Percentiles rank a stretch among this genome's conserved stretches.
Evolutionary conservation across 768 basidiomycete species (phyloP).

Genomic region (Termitomyces sp.): DNA sequence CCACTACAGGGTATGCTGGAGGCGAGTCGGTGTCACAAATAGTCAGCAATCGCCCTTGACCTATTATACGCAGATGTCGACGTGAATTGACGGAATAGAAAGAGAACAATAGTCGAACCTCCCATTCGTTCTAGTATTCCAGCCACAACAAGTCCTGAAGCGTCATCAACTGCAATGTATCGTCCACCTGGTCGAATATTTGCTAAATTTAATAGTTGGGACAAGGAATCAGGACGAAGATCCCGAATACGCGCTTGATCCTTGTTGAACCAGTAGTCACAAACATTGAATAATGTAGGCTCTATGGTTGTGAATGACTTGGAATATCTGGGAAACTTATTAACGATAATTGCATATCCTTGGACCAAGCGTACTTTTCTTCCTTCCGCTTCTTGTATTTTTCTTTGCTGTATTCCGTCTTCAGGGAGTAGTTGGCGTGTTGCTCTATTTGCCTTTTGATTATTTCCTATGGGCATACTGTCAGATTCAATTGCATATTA

Average conservation of each 20-base stretch:
- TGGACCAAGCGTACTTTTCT: slow-evolving; percentile 66
- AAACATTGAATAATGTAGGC: slow-evolving; percentile 83
- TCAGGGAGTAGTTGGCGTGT: slow-evolving; percentile 87
- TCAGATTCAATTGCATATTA: neutral
- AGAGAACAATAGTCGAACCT: slow-evolving; percentile 36
- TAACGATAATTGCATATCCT: neutral
- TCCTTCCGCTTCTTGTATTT: slow-evolving; percentile 97
- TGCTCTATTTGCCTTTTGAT: slow-evolving; percentile 91
- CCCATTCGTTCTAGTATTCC: slow-evolving; percentile 85
- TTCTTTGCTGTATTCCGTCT: slow-evolving; percentile 98
- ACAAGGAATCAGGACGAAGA: slow-evolving; percentile 81
- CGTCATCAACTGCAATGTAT: slow-evolving; percentile 88
- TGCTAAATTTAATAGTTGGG: slow-evolving; percentile 81
- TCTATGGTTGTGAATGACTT: slow-evolving; percentile 85
- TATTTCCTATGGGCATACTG: slow-evolving; percentile 61
- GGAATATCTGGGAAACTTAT: slow-evolving; percentile 55
- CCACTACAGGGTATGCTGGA: slow-evolving; percentile 81
- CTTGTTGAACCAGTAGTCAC: slow-evolving; percentile 85
- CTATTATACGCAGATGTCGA: slow-evolving; percentile 30
- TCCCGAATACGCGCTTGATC: slow-evolving; percentile 79
- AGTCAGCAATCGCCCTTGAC: slow-evolving; percentile 74
- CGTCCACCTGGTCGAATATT: slow-evolving; percentile 85
- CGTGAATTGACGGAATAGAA: neutral
- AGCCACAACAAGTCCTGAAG: slow-evolving; percentile 82
- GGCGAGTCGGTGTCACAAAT: slow-evolving; percentile 90